These are phyloP conservation scores for Trichosporon faecale DNA, from an alignment of 1,284 basidiomycete species.

Conservation along the genomic window DNA sequence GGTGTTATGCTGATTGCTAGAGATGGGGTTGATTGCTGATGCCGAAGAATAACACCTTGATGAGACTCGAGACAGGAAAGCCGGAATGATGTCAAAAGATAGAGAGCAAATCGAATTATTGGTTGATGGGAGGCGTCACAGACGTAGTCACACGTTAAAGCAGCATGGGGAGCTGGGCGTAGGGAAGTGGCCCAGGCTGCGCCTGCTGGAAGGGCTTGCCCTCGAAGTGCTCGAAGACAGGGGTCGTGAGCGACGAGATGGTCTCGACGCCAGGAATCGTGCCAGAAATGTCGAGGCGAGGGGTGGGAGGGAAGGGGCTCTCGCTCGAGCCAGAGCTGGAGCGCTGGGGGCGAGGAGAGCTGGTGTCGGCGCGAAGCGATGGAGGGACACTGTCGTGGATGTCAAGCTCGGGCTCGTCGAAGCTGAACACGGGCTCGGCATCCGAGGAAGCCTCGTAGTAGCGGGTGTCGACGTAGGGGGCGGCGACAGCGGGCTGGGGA, in stretches of 20 bases:
- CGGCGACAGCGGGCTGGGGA: slow-evolving; percentile 15
- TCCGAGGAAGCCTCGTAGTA: slow-evolving; percentile 27
- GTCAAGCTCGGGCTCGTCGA: slow-evolving; percentile 34
- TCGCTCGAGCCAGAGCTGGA: slow-evolving; percentile 38
- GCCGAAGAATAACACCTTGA: neutral
- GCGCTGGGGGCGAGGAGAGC: slow-evolving; percentile 35
- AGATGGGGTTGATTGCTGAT: slow-evolving; percentile 1
- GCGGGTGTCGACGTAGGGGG: slow-evolving; percentile 22
- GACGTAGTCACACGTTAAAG: slow-evolving; percentile 20
- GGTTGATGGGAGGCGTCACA: neutral
- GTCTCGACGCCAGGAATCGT: slow-evolving; percentile 20
- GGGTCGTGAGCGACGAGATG: slow-evolving; percentile 21
- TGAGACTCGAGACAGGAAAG: neutral
- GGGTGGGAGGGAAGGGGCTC: slow-evolving; percentile 44
- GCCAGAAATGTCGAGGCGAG: slow-evolving; percentile 26
- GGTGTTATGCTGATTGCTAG: neutral
- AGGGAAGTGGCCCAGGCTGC: slow-evolving; percentile 16
- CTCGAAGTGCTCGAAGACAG: slow-evolving; percentile 22
- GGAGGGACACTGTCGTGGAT: slow-evolving; percentile 32
- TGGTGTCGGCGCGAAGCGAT: slow-evolving; percentile 42
- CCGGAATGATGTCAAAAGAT: neutral
- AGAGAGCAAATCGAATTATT: slow-evolving; percentile 8
- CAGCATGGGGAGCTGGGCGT: slow-evolving; percentile 25
- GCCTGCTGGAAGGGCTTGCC: slow-evolving; percentile 16
- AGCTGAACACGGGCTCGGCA: slow-evolving; percentile 37